Conservation (phyloP, 495 filamentous ascomycete genomes). For the Cenococcum geophilum region DNA sequence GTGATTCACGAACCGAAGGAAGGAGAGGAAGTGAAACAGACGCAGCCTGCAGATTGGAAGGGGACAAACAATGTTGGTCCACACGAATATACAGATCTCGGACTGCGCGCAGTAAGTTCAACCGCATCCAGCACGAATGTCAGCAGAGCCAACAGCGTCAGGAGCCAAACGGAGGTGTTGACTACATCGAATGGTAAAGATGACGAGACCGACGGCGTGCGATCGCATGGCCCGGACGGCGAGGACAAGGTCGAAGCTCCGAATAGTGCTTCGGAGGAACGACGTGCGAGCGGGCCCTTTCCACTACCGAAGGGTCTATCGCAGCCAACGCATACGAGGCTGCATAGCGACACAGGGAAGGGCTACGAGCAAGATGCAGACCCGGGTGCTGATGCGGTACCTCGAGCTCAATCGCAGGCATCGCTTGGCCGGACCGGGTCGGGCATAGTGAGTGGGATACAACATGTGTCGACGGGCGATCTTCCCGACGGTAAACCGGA, state of each 20-base stretch:
- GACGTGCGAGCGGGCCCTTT: conserved; percentile 7
- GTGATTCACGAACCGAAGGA: conserved; percentile 35
- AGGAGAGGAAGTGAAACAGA: conserved; percentile 61
- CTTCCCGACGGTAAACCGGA: conserved; percentile 28
- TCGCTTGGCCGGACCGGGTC: background rate
- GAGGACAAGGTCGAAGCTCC: conserved; percentile 14
- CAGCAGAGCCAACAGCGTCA: conserved; percentile 58
- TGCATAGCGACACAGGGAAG: background rate
- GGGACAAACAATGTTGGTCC: conserved; percentile 34
- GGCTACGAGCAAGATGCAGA: conserved; percentile 6
- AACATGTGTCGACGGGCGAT: conserved; percentile 27
- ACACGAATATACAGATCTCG: conserved; percentile 51
- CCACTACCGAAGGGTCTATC: conserved; percentile 7
- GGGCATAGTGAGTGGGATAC: conserved; percentile 14
- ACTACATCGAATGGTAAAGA: conserved; percentile 14
- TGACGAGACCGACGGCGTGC: conserved; percentile 29
- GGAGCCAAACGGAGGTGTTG: conserved; percentile 8
- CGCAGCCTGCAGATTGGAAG: conserved; percentile 64
- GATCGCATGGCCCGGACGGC: conserved; percentile 27
- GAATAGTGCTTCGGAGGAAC: conserved; percentile 12
- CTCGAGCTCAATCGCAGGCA: conserved; percentile 10
- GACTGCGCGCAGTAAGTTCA: conserved; percentile 55
- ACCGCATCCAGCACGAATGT: conserved; percentile 50
- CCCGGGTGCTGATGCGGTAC: background rate
- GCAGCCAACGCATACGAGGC: conserved; percentile 3